These are phyloP conservation scores for Sclerospora graminicola DNA, from an alignment of 352 stramenopile genomes.

Conservation along the genomic window DNA sequence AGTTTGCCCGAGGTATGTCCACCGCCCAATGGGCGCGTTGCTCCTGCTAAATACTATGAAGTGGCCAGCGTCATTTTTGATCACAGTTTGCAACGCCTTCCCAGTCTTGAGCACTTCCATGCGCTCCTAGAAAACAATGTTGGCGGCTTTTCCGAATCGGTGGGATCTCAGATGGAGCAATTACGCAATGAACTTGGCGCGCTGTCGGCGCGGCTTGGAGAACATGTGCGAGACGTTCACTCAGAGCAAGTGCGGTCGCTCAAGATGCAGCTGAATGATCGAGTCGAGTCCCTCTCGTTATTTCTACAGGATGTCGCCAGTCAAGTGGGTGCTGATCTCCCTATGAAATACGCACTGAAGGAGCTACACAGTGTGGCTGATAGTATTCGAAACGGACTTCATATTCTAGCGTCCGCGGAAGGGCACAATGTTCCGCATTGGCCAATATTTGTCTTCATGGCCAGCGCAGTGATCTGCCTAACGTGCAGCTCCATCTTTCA, in stretches of 20 bases:
- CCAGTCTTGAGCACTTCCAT: slow-evolving; percentile 74
- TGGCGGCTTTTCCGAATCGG: slow-evolving; percentile 51
- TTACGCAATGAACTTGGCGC: slow-evolving; percentile 50
- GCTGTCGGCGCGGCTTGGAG: slow-evolving; percentile 39
- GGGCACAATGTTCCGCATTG: slow-evolving; percentile 65
- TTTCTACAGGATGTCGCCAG: slow-evolving; percentile 61
- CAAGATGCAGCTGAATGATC: slow-evolving; percentile 41
- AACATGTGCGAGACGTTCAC: slow-evolving; percentile 32
- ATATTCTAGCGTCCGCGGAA: slow-evolving; percentile 56
- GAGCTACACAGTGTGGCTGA: slow-evolving; percentile 65
- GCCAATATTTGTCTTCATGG: slow-evolving; percentile 83
- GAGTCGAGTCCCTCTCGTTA: slow-evolving; percentile 55
- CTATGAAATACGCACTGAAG: slow-evolving; percentile 67
- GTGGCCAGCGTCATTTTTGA: slow-evolving; percentile 73
- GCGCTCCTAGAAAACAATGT: slow-evolving; percentile 61
- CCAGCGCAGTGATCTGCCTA: slow-evolving; percentile 69
- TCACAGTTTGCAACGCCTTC: slow-evolving; percentile 77
- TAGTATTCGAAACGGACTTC: slow-evolving; percentile 70
- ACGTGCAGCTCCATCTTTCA: slow-evolving; percentile 79
- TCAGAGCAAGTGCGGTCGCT: slow-evolving; percentile 44
- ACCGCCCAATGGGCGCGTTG: slow-evolving; percentile 11
- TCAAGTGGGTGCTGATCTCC: slow-evolving; percentile 62
- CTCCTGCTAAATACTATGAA: slow-evolving; percentile 51
- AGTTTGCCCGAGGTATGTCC: slow-evolving; percentile 35
- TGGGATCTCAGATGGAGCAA: slow-evolving; percentile 55